Base-by-base conservation (phyloP, 2,329 filamentous ascomycete species). In the Phyllosticta paracitricarpa region DNA sequence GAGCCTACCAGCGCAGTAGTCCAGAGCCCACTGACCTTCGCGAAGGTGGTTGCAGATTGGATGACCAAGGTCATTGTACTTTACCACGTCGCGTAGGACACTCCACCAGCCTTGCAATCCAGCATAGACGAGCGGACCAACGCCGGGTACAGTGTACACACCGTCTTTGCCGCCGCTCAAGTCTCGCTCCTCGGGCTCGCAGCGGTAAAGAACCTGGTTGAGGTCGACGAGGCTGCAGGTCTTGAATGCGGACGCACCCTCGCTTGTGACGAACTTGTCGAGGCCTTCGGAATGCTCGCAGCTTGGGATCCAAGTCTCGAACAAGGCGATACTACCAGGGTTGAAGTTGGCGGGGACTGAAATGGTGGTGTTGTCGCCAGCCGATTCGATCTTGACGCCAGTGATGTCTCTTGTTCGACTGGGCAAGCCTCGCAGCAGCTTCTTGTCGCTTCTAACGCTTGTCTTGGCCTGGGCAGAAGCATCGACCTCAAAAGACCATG, bases 51-150 rank as follows among this genome's bases (percentile, higher is more conserved):
- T 88, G 73, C 93, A 97, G 10, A 99, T 81, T 0, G 94, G 89
- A 71, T 99, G 94, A 0, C 89, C 94, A 8, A 99, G 83, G 70
- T 97, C 86, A 72, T 99, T 99, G 65, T 94, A 86, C 57, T 82
- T 83, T 67, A 97, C 89, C 64, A 99, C 88, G 62, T 89, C 81
- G 67, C 91, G 87, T 52, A 99, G 78, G 0, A 96, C 79, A 71
- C 91, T 97, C 91, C 93, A 96, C 93, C 94, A 99, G 48, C 95
- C 95, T 73, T 99, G 94, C n/a, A 99, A 81, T 63, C 94, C 94
- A 63, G 93, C 93, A 73, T 97, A 99, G 2, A 97, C 89, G 52
- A 97, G 82, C 63, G 88, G 85, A 2, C 92, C 93, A 70, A 91
- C 80, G 1, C 87, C 86, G 1, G 94, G 94, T 65, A 99, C 88